Percentiles rank a stretch among this genome's conserved stretches.
These are phyloP conservation scores for Stachybotrys echinatus DNA, from an alignment of 2,329 filamentous ascomycete species.

Conservation along the genomic window DNA sequence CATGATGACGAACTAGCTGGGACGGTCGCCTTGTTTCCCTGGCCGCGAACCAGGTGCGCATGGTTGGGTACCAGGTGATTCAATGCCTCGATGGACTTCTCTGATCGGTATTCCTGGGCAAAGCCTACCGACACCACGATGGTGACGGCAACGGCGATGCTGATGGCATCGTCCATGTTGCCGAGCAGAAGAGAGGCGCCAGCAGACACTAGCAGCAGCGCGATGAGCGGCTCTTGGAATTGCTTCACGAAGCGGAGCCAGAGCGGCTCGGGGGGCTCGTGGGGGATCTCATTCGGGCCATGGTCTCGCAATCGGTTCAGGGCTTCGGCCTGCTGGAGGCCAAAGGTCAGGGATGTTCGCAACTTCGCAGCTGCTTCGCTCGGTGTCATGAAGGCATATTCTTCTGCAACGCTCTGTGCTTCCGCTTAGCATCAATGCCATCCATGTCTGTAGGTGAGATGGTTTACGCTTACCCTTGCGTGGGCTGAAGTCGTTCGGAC, in stretches of 20 bases:
- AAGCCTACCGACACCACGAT: conserved; percentile 97
- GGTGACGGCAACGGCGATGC: conserved; percentile 91
- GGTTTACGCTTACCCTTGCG: conserved; percentile 40
- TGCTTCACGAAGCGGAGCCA: conserved; percentile 96
- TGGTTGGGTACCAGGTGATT: conserved; percentile 92
- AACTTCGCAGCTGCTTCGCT: conserved; percentile 73
- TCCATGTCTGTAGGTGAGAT: neutral
- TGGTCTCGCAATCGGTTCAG: conserved; percentile 72
- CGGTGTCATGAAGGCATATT: conserved; percentile 64
- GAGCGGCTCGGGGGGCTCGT: conserved; percentile 87
- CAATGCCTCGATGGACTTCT: conserved; percentile 93
- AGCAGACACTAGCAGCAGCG: conserved; percentile 86
- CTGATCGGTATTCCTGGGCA: conserved; percentile 93
- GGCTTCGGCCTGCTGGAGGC: conserved; percentile 77
- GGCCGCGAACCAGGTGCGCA: conserved; percentile 81
- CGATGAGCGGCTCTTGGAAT: conserved; percentile 91
- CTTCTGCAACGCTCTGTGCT: conserved; percentile 48
- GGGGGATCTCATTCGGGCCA: conserved; percentile 90
- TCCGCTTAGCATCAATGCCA: neutral
- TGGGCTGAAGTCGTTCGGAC: conserved; percentile 48
- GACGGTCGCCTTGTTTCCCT: conserved; percentile 27
- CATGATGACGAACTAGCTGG: conserved; percentile 35
- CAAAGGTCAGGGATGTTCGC: conserved; percentile 76
- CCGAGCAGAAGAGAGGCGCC: conserved; percentile 84
- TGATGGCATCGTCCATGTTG: conserved; percentile 91